Conservation (phyloP, 495 filamentous ascomycete species). For the Aspergillus homomorphus region DNA sequence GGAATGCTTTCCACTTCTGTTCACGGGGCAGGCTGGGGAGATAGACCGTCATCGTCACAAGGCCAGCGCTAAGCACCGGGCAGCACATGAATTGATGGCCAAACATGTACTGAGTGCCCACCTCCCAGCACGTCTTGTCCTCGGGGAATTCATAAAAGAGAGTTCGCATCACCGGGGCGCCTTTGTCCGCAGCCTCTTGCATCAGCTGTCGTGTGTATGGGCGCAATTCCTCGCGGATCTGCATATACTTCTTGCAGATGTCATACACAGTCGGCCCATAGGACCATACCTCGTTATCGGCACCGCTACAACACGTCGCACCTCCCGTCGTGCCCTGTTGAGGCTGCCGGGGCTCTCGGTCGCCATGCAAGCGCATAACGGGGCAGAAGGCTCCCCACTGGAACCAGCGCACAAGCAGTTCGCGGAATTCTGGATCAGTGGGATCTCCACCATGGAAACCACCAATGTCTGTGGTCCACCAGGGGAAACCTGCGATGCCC, state of each 20-base stretch:
- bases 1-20: too few species aligned
- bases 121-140: slow-evolving; percentile 46
- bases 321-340: too few species aligned
- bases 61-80: too few species aligned
- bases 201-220: slow-evolving; percentile 50
- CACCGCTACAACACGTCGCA: slow-evolving; percentile 39
- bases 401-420: slow-evolving; percentile 60
- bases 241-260: slow-evolving; percentile 54
- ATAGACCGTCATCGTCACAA: too few species aligned
- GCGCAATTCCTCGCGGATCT: slow-evolving; percentile 49
- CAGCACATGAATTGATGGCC: too few species aligned
- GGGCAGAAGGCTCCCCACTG: slow-evolving; percentile 60
- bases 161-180: slow-evolving; percentile 53
- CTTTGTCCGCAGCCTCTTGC: slow-evolving; percentile 52
- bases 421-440: slow-evolving; percentile 48
- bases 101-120: slow-evolving; percentile 56
- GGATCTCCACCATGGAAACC: slow-evolving; percentile 58
- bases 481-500: slow-evolving; percentile 55
- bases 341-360: slow-evolving; percentile 58
- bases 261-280: slow-evolving; percentile 54
- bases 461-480: slow-evolving; percentile 61
- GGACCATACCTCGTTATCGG: slow-evolving; percentile 57
- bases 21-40: too few species aligned
- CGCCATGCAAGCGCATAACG: slow-evolving; percentile 58
- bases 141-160: slow-evolving; percentile 56